Evolutionary conservation across 2,329 filamentous ascomycete genomes (phyloP), one percentile per base, ranked within the genome.

Genomic region (Pseudopithomyces chartarum): DNA sequence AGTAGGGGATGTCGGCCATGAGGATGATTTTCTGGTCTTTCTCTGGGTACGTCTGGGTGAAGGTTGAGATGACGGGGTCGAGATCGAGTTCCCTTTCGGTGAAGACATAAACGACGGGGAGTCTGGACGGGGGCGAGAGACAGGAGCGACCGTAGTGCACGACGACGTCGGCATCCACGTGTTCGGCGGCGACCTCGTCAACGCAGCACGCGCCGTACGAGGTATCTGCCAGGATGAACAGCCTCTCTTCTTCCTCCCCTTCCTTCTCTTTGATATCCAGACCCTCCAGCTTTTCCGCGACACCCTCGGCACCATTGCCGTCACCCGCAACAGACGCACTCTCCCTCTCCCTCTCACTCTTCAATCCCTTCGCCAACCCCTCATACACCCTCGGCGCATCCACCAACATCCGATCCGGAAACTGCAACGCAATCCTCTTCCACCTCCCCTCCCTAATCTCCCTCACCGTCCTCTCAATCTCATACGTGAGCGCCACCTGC

Each of bases 131-230:
- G 0, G 94, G 94, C 7, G 92, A 97, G 22, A 99, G 82, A 71
- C 95, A 99, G 0, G 94, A 90, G 51, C 95, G 84, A 2, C 95
- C 95, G 67, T 98, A 99, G 74, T 99, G 95, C 13, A 99, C 89
- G 1, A 98, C 90, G 0, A 92, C 91, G 59, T 98, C 90, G 6
- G 95, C 93, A 67, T 92, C 85, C 15, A 92, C 90, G 73, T 99
- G 95, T 74, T 99, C 93, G 2, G 95, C 95, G 0, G 95, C 95
- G 39, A 98, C 89, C 78, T 99, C 95, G 70, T 99, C 95, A 17
- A 98, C 93, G 70, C 95, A 99, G 78, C 95, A 99, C 0, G 94
- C 89, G 57, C 95, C 96, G 76, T 98, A 99, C 1, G 94, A 97
- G 2, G 95, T 98, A 75, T 99, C 95, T 32, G 90, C 95, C 17